phyloP scores from a whole-genome alignment of 2,329 filamentous ascomycete genomes.

The Microsporum audouinii region DNA sequence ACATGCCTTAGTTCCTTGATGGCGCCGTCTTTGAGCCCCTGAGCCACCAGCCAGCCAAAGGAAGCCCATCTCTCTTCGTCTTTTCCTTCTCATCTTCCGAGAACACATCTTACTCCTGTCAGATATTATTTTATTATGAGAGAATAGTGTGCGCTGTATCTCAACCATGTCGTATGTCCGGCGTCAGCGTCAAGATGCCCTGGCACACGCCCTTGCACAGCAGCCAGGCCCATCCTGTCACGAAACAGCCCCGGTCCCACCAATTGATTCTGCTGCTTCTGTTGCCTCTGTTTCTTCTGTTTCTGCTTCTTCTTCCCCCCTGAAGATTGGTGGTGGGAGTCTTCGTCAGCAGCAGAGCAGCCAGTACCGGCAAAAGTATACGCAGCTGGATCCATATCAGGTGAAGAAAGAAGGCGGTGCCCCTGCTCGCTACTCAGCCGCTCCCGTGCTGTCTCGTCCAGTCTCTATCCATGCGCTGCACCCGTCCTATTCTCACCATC shows the following conservation, averaged over 20 bases:
- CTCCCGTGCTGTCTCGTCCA: slow-evolving; percentile 2
- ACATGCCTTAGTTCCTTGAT: background rate
- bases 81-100: too few species aligned
- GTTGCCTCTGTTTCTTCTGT: background rate
- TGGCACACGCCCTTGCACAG: slow-evolving; percentile 4
- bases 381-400: background rate
- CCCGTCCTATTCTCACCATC: background rate
- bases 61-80: background rate
- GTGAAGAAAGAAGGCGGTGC: background rate
- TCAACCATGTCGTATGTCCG: slow-evolving; percentile 3
- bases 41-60: background rate
- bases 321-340: background rate
- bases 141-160: background rate
- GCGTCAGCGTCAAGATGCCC: slow-evolving; percentile 4
- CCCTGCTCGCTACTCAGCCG: slow-evolving; percentile 3
- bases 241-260: slow-evolving; percentile 4
- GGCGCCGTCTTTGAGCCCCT: background rate
- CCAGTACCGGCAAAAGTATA: background rate
- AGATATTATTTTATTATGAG: background rate
- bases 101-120: too few species aligned
- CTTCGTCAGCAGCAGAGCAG: background rate
- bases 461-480: background rate
- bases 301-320: background rate
- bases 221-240: slow-evolving; percentile 3
- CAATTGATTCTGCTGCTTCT: background rate